Conservation (phyloP, 2,329 filamentous ascomycete genomes). For the Chalara sp. region DNA sequence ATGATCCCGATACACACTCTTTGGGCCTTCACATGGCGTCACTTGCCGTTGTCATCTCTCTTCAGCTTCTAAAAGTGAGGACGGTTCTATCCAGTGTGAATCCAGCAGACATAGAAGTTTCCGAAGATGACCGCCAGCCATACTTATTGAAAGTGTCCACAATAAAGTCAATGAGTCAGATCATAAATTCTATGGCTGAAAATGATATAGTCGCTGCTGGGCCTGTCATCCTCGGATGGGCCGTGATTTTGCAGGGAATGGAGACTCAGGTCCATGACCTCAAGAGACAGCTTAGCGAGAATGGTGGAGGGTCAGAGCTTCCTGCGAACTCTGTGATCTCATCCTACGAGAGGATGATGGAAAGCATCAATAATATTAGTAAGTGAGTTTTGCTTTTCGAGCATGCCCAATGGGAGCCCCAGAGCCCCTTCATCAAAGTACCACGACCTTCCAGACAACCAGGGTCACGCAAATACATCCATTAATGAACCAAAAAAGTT, state of each 20-base stretch:
- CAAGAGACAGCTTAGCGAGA: too few relatives aligned
- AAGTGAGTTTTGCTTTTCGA: too few relatives aligned
- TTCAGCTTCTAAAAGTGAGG: slow-evolving; percentile 58
- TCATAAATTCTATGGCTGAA: slow-evolving; percentile 30
- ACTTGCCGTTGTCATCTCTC: slow-evolving; percentile 62
- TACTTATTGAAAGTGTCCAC: slow-evolving; percentile 67
- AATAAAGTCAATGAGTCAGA: slow-evolving; percentile 42
- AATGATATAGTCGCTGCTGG: slow-evolving; percentile 54
- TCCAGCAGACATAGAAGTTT: neutral
- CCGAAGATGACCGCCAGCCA: slow-evolving; percentile 29
- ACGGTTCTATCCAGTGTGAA: slow-evolving; percentile 11
- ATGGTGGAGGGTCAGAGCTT: too few relatives aligned
- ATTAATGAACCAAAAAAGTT: too few relatives aligned
- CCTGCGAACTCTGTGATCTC: too few relatives aligned
- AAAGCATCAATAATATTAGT: too few relatives aligned
- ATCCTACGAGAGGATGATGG: too few relatives aligned
- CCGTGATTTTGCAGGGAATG: slow-evolving; percentile 65
- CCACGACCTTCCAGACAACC: too few relatives aligned
- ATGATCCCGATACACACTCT: slow-evolving; percentile 18
- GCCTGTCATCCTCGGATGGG: slow-evolving; percentile 77
- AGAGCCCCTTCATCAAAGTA: too few relatives aligned
- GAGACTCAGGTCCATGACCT: too few relatives aligned
- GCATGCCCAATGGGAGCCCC: too few relatives aligned
- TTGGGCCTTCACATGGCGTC: slow-evolving; percentile 61
- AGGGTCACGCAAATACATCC: too few relatives aligned